Evolutionary conservation across 139 green algal genomes (phyloP).

Genomic region (Spirogloea muscicola): DNA sequence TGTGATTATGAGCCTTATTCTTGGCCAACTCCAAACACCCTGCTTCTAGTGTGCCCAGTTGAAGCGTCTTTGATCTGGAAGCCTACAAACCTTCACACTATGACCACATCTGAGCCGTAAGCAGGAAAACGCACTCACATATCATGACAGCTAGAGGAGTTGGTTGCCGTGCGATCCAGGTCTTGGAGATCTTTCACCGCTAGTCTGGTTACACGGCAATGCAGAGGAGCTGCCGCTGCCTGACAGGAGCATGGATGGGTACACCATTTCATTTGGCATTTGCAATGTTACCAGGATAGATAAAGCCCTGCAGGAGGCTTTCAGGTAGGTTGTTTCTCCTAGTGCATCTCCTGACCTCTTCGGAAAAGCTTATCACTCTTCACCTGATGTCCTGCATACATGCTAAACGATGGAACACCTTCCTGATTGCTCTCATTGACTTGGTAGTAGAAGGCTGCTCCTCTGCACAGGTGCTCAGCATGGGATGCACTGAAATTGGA

Average conservation of each 20-base stretch:
- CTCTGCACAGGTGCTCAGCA: background rate
- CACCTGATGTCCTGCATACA: background rate
- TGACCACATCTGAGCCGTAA: background rate
- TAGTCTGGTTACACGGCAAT: constrained; percentile 81
- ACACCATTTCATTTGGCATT: constrained; percentile 97
- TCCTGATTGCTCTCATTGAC: background rate
- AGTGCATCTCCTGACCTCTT: background rate
- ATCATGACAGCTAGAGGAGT: too few relatives aligned
- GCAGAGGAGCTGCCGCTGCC: constrained; percentile 82
- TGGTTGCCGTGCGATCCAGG: background rate
- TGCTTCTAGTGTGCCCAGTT: background rate
- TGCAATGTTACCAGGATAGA: constrained; percentile 86
- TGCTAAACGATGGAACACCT: background rate
- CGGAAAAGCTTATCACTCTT: too few relatives aligned
- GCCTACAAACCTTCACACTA: background rate
- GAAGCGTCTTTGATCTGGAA: background rate
- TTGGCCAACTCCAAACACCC: background rate
- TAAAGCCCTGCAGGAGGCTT: constrained; percentile 77
- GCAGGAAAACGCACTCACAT: too few relatives aligned
- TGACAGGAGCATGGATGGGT: constrained; percentile 74
- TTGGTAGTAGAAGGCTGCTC: background rate
- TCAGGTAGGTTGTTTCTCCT: constrained; percentile 28
- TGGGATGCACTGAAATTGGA: background rate
- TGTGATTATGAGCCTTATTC: background rate
- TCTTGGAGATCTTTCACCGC: background rate